Base-by-base conservation (phyloP, 257 asterid genomes). In the Solanum sitiens region DNA sequence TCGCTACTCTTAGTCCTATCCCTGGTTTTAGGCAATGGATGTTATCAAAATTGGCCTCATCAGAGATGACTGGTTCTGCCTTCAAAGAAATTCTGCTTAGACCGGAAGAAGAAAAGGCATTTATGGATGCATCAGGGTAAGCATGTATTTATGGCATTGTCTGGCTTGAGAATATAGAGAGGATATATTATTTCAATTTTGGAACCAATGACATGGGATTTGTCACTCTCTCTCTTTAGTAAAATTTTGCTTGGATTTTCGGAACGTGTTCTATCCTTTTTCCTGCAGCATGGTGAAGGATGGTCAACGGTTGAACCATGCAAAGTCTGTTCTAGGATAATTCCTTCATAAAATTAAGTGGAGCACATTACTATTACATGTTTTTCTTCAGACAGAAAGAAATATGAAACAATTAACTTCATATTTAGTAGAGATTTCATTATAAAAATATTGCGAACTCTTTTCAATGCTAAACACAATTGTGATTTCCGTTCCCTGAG, bases 1-100 rank as follows among this genome's bases (percentile, higher is more conserved):
- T 97, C 87, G 98, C 99, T 80, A 97, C 99, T 20, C 98, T 97
- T 89, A 97, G 99, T 91, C 99, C 99, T 80, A 93, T 97, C 73
- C 98, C 99, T 67, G 99, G 98, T 88, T 97, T 86, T 91, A 93
- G 94, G 98, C 94, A 91, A 84, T 97, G 99, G 98, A 96, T 97
- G 88, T 91, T 92, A 56, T 89, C 97, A 83, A 97, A 97, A 93
- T 91, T 97, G 94, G 94, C 91, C 74, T 91, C 96, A 39, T 91
- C 94, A 53, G 98, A 93, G 91, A 91, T 91, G 83, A 92, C 97
- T 87, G 93, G 87, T 87, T 89, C 98, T 83, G 89, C 96, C 85
- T 95, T 95, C 91, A 88, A 91, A 35, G 99, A 97, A 89, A 92
- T 89, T 93, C 88, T 97, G 94, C 94, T 97, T 87, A 92, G 88